Evolutionary conservation across 2,329 filamentous ascomycete genomes (phyloP).

Genomic region (Sarocladium strictum): DNA sequence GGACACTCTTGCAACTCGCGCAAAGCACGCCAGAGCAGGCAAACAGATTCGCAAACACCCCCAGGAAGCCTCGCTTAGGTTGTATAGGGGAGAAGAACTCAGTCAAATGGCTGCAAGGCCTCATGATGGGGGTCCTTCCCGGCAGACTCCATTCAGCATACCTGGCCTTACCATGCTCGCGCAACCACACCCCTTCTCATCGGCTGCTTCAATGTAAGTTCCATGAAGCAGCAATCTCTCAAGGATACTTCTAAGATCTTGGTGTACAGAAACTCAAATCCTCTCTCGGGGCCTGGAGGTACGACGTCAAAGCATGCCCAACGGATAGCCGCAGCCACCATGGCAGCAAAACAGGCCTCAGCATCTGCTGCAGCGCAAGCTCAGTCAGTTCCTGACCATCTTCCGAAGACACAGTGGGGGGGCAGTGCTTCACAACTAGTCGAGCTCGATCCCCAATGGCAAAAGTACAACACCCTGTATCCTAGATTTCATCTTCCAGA

Average conservation of each 20-base stretch:
- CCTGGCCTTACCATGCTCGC: neutral
- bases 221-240: no score
- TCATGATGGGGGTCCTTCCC: neutral
- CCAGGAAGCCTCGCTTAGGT: neutral
- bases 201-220: neutral
- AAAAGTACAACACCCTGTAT: neutral
- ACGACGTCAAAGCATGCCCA: conserved; percentile 3
- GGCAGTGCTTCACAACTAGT: neutral
- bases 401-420: neutral
- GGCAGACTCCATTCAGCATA: neutral
- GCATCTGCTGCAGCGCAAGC: neutral
- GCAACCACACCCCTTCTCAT: neutral
- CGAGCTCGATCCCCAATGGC: conserved; percentile 4
- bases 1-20: neutral
- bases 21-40: neutral
- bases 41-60: neutral
- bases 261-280: neutral
- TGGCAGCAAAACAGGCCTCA: neutral
- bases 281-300: neutral
- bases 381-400: neutral
- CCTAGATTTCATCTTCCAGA: neutral
- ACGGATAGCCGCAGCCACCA: neutral
- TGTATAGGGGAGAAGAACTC: neutral
- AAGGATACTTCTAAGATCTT: neutral
- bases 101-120: neutral